These are phyloP conservation scores for Micromonas commoda DNA, from an alignment of 139 green algal species.

Conservation along the genomic window DNA sequence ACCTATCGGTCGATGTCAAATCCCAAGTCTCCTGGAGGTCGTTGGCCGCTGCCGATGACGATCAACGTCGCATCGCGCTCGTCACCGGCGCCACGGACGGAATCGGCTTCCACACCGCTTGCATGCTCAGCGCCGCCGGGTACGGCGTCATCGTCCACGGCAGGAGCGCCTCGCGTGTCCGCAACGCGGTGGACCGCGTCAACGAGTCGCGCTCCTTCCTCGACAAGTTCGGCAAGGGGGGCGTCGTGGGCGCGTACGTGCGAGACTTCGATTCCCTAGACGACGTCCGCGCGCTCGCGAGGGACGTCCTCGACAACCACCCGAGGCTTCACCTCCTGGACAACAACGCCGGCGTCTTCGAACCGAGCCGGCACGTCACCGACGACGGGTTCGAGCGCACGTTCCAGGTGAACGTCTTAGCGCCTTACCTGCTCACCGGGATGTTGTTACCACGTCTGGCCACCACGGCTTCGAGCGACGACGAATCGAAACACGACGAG, in stretches of 20 bases:
- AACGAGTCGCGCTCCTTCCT: too few species aligned
- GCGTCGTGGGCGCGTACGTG: neutral
- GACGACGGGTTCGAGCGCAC: conserved; percentile 23
- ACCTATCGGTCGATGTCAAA: too few species aligned
- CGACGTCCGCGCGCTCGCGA: neutral
- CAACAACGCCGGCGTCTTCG: conserved; percentile 30
- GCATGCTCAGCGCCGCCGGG: neutral
- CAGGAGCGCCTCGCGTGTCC: neutral
- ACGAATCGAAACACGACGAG: neutral
- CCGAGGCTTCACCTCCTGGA: conserved; percentile 5
- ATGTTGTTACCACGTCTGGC: neutral
- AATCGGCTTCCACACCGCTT: conserved; percentile 31
- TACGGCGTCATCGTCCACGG: conserved; percentile 29
- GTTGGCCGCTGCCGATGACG: too few species aligned
- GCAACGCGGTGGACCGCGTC: neutral
- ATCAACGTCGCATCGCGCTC: conserved; percentile 17
- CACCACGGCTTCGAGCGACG: neutral
- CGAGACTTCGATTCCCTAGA: conserved; percentile 13
- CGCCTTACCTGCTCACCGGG: conserved; percentile 25
- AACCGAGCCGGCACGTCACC: neutral
- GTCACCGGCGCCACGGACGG: conserved; percentile 34
- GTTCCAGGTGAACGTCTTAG: conserved; percentile 29
- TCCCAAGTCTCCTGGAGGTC: too few species aligned
- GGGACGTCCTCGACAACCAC: neutral
- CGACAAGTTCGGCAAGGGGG: conserved; percentile 38